Percentiles rank a stretch among this genome's conserved stretches.
Conservation (phyloP, 768 basidiomycete genomes). For the Podaxis sp. region DNA sequence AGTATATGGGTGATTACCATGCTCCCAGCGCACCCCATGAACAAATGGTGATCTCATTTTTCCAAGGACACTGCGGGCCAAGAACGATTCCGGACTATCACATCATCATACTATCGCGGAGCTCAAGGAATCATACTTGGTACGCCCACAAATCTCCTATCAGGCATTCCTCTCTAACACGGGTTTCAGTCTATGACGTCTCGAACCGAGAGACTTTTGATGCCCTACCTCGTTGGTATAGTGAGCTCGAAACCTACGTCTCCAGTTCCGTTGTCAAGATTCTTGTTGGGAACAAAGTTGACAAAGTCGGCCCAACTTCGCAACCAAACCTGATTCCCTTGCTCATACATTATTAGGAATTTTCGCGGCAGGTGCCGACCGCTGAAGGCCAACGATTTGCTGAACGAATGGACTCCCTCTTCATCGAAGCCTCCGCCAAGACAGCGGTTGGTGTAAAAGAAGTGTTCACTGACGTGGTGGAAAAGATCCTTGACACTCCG, state of each 20-base stretch:
- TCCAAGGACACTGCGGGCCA: constrained; percentile 93
- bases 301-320: constrained; percentile 50
- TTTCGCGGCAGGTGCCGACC: constrained; percentile 82
- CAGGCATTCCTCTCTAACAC: background rate
- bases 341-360: constrained; percentile 55
- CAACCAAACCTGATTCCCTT: background rate
- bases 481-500: constrained; percentile 79
- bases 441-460: constrained; percentile 82
- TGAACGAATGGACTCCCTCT: constrained; percentile 75
- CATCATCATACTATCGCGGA: constrained; percentile 91
- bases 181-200: constrained; percentile 86
- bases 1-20: constrained; percentile 84
- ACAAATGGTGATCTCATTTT: background rate
- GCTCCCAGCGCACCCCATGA: background rate
- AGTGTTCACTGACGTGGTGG: constrained; percentile 71
- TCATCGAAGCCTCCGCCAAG: constrained; percentile 94
- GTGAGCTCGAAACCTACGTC: constrained; percentile 93
- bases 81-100: constrained; percentile 95
- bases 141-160: constrained; percentile 24
- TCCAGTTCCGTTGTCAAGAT: constrained; percentile 86
- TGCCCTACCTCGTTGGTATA: constrained; percentile 89
- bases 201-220: constrained; percentile 92
- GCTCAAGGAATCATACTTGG: constrained; percentile 83
- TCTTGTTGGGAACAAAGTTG: constrained; percentile 92
- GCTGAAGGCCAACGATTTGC: constrained; percentile 83